These are phyloP conservation scores for Biscutella laevigata DNA, from an alignment of 441 rosid genomes.

Conservation along the genomic window DNA sequence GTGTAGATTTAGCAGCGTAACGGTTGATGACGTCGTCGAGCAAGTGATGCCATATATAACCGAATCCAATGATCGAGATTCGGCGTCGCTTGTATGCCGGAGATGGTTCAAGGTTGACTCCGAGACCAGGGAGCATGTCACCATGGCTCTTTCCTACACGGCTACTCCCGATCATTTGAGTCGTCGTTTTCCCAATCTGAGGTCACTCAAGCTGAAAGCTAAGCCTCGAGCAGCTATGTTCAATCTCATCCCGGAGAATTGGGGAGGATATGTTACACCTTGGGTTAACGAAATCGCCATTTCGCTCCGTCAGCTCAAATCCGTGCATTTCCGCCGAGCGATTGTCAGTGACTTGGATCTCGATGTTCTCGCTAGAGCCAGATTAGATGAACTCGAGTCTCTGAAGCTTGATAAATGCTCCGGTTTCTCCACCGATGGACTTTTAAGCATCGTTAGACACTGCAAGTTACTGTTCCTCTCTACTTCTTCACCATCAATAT, in stretches of 20 bases:
- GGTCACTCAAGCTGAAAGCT: conserved; percentile 82
- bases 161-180: conserved; percentile 58
- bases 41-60: conserved; percentile 60
- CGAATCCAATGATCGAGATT: conserved; percentile 67
- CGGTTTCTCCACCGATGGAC: conserved; percentile 76
- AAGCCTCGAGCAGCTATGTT: conserved; percentile 90
- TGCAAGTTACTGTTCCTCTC: no score
- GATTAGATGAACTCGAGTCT: conserved; percentile 39
- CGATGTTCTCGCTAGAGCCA: conserved; percentile 34
- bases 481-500: no score
- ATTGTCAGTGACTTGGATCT: conserved; percentile 71
- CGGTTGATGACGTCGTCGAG: conserved; percentile 48
- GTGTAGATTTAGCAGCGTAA: conserved; percentile 16
- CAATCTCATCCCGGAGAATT: conserved; percentile 70
- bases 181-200: conserved; percentile 49
- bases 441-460: conserved; percentile 43
- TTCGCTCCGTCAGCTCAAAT: conserved; percentile 43
- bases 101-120: conserved; percentile 72
- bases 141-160: conserved; percentile 73
- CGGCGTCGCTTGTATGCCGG: conserved; percentile 64
- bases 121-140: conserved; percentile 66
- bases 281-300: conserved; percentile 53
- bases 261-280: conserved; percentile 75
- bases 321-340: conserved; percentile 72
- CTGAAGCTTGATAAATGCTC: conserved; percentile 80